Evolutionary conservation across 805 yeast species (phyloP), one percentile per base, ranked within the genome.

Genomic region (Candida sanyiensis): DNA sequence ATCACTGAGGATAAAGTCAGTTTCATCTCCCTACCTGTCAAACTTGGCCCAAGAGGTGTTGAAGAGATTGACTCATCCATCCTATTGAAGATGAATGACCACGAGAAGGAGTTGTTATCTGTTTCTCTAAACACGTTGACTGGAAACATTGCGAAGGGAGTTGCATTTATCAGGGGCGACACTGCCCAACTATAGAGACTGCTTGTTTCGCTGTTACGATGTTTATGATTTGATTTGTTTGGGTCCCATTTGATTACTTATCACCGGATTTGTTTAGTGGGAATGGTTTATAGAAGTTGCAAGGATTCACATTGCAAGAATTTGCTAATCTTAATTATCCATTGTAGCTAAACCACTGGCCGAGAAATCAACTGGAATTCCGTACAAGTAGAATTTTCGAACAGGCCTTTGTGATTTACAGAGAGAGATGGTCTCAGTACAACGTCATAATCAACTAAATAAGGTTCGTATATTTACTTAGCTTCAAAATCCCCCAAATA

Each of bases 71-170:
- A 53, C 26, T 26, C 43, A 29, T 37, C 39, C 6, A 46, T 53
- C 13, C 44, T 54, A 38, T 34, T 28, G 6, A 51, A 50, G 21
- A 52, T 53, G 27, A 38, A 39, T 29, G 22, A 28, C 5, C 44
- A 53, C 20, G 59, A 54, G 41, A 39, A 52, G 34, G 49, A 46
- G 13, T 28, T 54, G 19, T 44, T 54, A 19, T 37, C 32, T 3
- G 46, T 47, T 37, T 47, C 54, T 6, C 25, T 52, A 17, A 40
- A 38, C 7, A 53, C 53, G 13, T 43, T 54, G 23, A 35, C 45
- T 13, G 46, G 44, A 4, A 50, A 49, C 36, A 54, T 54, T 22
- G 29, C 44, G 3, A 53, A 54, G 40, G 59, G 59, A 46, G 54
- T 51, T 18, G 42, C 40, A 18, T 54, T 54, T 27, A 41, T 54